Conservation (phyloP, 768 basidiomycete genomes). For the Tricholoma hemisulphureum region DNA sequence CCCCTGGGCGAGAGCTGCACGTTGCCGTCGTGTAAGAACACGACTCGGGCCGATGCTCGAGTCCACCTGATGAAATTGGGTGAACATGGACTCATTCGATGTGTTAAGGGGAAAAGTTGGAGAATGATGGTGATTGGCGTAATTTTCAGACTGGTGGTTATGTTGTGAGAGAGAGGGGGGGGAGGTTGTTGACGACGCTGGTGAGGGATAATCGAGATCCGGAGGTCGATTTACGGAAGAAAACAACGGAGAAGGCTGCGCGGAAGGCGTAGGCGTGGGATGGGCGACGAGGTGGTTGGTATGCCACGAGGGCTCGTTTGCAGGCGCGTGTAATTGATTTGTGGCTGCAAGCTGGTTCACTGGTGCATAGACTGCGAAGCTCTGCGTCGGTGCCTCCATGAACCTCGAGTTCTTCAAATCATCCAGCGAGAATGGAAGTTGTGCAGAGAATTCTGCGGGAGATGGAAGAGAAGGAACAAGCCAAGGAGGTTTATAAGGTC, state of each 20-base stretch:
- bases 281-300: slow-evolving; percentile 10
- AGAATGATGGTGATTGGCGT: slow-evolving; percentile 8
- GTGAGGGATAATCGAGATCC: slow-evolving; percentile 39
- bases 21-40: slow-evolving; percentile 44
- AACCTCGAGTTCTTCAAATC: background rate
- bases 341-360: slow-evolving; percentile 3
- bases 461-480: slow-evolving; percentile 1
- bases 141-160: slow-evolving; percentile 13
- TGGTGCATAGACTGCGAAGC: slow-evolving; percentile 11
- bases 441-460: background rate
- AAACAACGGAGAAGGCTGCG: slow-evolving; percentile 15
- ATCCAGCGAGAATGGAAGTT: slow-evolving; percentile 1
- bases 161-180: slow-evolving; percentile 25
- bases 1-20: slow-evolving; percentile 29
- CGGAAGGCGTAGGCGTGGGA: slow-evolving; percentile 10
- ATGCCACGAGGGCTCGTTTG: slow-evolving; percentile 15
- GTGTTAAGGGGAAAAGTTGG: slow-evolving; percentile 16
- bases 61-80: slow-evolving; percentile 41
- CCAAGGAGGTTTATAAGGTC: slow-evolving; percentile 16
- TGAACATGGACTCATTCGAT: slow-evolving; percentile 17
- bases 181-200: slow-evolving; percentile 38
- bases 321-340: slow-evolving; percentile 25
- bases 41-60: slow-evolving; percentile 55
- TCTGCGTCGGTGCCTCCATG: slow-evolving; percentile 14
- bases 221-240: slow-evolving; percentile 23